Evolutionary conservation across 2,329 filamentous ascomycete species (phyloP), one percentile per base, ranked within the genome.

Genomic region (Colletotrichum sp.): DNA sequence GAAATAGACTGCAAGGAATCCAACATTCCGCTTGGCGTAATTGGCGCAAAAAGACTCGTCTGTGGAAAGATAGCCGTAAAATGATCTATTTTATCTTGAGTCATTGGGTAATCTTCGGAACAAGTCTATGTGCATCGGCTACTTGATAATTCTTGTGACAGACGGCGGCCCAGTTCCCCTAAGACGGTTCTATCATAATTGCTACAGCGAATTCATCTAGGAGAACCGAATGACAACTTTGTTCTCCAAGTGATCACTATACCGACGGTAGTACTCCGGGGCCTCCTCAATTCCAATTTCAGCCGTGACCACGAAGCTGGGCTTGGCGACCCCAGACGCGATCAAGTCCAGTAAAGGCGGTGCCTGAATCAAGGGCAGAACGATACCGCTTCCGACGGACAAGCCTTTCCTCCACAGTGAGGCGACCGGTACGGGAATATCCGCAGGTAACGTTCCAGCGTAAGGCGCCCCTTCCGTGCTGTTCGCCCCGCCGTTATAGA

Each of bases 211-310:
- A 21, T 52, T 6, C 10, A 52, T 52, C 44, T 91, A 72, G 90
- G 90, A 52, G 84, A 81, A 55, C 88, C 89, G 86, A 89, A 59
- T 59, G 24, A 59, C 55, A 26, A 59, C 24, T 52, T 52, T 52
- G n/a, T 52, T 52, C 44, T 52, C 44, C 44, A 52, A 52, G n/a
- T 52, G 44, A 13, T 52, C 44, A 52, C n/a, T 52, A n/a, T 52
- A 52, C n/a, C 44, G 44, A 52, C n/a, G 44, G 10, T 72, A 67
- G 16, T 72, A 44, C 32, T 57, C 32, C 4, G 32, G 44, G 3
- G 49, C 62, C n/a, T 72, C 21, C n/a, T 72, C 49, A 8, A 72
- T 72, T 7, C 18, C 32, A 21, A 72, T 72, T 12, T 32, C 49
- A 3, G 24, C 30, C 6, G 28, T 34, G 13, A 21, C 13, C 1